phyloP scores from a whole-genome alignment of 164 flowering plant species.

The Dillenia turbinata region DNA sequence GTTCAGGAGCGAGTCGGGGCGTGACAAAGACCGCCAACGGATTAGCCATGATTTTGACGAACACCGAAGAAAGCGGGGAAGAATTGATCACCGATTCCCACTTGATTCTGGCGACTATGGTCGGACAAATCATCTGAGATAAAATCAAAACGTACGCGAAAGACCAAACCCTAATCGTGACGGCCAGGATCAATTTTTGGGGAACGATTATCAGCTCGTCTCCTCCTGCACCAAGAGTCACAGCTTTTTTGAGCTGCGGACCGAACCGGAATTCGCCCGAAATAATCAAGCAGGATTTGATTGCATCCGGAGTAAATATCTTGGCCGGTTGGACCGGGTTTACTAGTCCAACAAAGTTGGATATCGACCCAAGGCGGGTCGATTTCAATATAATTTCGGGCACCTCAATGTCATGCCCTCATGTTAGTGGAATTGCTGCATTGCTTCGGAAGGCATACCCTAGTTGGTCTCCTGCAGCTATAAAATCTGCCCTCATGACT shows the following conservation, averaged over 20 bases:
- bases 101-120: conserved; percentile 72
- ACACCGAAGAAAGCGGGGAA: conserved; percentile 67
- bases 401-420: conserved; percentile 96
- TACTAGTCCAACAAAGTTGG: conserved; percentile 60
- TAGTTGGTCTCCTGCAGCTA: conserved; percentile 70
- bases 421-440: conserved; percentile 91
- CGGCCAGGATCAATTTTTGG: conserved; percentile 57
- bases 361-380: conserved; percentile 72
- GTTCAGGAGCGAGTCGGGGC: no score
- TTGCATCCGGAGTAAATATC: conserved; percentile 90
- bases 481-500: conserved; percentile 87
- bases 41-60: conserved; percentile 71
- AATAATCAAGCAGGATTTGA: conserved; percentile 92
- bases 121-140: conserved; percentile 56
- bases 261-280: conserved; percentile 66
- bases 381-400: conserved; percentile 87
- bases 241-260: conserved; percentile 90
- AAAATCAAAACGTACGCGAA: conserved; percentile 41
- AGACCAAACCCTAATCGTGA: conserved; percentile 30
- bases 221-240: conserved; percentile 76
- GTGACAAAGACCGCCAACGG: conserved; percentile 84
- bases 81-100: conserved; percentile 76
- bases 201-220: conserved; percentile 67
- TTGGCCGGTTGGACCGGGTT: conserved; percentile 88
- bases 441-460: conserved; percentile 68